Percentiles rank a stretch among this genome's conserved stretches.
These are phyloP conservation scores for Aspergillus asperescens DNA, from an alignment of 495 filamentous ascomycete genomes.

Conservation along the genomic window DNA sequence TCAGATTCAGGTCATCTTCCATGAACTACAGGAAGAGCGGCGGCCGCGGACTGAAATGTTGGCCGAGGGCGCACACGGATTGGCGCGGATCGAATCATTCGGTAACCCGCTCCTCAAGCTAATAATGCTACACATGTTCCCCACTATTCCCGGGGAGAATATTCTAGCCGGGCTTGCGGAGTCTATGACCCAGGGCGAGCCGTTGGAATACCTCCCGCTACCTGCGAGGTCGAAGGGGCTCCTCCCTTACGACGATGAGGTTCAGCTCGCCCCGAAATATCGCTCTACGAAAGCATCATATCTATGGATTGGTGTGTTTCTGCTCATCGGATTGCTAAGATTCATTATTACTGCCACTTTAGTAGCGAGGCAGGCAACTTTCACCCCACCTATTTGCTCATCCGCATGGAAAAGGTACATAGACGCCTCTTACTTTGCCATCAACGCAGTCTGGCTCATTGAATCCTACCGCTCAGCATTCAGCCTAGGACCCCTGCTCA, in stretches of 20 bases:
- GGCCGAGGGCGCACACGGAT: not conserved
- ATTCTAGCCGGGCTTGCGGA: not conserved
- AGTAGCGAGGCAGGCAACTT: not conserved
- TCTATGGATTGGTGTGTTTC: slow-evolving; percentile 6
- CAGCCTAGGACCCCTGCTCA: slow-evolving; percentile 4
- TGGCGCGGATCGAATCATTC: slow-evolving; percentile 13
- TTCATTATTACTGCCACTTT: not conserved
- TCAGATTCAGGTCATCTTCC: slow-evolving; percentile 5
- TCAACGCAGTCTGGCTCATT: slow-evolving; percentile 16
- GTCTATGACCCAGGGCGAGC: not conserved
- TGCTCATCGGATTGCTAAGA: slow-evolving; percentile 5
- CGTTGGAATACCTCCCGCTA: not conserved
- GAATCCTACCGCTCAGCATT: slow-evolving; percentile 19
- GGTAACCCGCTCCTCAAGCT: slow-evolving; percentile 9
- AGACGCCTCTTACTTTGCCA: not conserved
- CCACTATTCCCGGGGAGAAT: not conserved
- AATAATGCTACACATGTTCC: slow-evolving; percentile 10
- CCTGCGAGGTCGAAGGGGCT: not conserved
- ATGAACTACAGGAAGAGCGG: slow-evolving; percentile 5
- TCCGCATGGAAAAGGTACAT: not conserved
- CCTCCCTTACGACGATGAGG: slow-evolving; percentile 9
- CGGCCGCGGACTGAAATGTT: not conserved
- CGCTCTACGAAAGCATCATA: slow-evolving; percentile 2
- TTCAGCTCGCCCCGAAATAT: not conserved
- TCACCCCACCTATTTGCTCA: not conserved